Evolutionary conservation across 495 filamentous ascomycete species (phyloP).

Genomic region (Tetracladium setigerum): DNA sequence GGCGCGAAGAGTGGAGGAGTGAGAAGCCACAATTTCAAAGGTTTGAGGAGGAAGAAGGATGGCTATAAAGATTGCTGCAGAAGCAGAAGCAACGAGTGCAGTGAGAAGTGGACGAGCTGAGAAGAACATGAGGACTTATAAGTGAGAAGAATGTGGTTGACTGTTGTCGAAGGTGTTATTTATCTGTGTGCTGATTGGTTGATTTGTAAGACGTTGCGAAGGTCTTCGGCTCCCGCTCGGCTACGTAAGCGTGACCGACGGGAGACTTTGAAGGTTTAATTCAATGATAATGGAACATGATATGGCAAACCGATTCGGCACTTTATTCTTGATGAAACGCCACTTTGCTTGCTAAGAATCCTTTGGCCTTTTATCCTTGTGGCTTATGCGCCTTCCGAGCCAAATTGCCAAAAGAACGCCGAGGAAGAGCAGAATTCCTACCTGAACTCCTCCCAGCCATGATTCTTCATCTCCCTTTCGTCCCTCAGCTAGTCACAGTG

Average conservation of each 20-base stretch:
- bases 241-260: too few relatives aligned
- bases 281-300: too few relatives aligned
- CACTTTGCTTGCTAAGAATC: too few relatives aligned
- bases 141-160: background rate
- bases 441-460: too few relatives aligned
- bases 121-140: background rate
- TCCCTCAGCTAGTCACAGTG: conserved; percentile 14
- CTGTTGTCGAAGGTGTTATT: background rate
- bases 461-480: background rate
- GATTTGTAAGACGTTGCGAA: background rate
- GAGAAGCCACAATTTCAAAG: background rate
- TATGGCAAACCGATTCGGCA: too few relatives aligned
- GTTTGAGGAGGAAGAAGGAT: background rate
- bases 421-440: too few relatives aligned
- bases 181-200: background rate
- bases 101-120: background rate
- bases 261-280: too few relatives aligned
- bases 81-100: background rate
- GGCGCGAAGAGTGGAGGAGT: conserved; percentile 9
- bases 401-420: too few relatives aligned
- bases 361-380: too few relatives aligned
- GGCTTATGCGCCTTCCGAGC: too few relatives aligned
- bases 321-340: too few relatives aligned
- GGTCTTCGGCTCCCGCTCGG: too few relatives aligned
- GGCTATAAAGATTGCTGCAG: background rate